Evolutionary conservation across 2,329 filamentous ascomycete species (phyloP).

Genomic region (Byssochlamys sp.): DNA sequence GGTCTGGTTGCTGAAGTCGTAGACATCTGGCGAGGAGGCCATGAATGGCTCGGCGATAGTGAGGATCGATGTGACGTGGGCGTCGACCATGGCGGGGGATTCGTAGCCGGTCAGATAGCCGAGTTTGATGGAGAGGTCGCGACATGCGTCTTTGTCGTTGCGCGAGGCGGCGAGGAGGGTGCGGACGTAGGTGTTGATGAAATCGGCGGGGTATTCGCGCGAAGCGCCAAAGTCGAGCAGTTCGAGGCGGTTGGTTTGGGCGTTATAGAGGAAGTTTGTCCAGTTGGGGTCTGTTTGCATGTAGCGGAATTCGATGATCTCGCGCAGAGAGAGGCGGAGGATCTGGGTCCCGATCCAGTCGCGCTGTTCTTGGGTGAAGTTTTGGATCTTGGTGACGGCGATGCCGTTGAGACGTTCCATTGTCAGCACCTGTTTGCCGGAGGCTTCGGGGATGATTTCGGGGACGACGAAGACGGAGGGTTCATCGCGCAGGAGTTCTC

Average conservation of each 20-base stretch:
- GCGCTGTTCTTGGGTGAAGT: constrained; percentile 69
- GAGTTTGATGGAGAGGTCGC: constrained; percentile 60
- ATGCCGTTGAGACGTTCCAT: constrained; percentile 84
- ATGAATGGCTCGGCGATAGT: constrained; percentile 89
- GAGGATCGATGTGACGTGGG: constrained; percentile 77
- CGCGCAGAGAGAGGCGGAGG: constrained; percentile 78
- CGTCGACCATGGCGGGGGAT: constrained; percentile 73
- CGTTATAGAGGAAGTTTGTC: constrained; percentile 96
- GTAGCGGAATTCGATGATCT: constrained; percentile 88
- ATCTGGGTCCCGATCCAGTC: constrained; percentile 97
- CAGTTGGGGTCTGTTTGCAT: constrained; percentile 99
- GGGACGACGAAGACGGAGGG: constrained; percentile 69
- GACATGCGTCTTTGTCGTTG: constrained; percentile 55
- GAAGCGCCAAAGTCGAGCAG: constrained; percentile 92
- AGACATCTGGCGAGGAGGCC: constrained; percentile 63
- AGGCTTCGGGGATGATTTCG: constrained; percentile 65
- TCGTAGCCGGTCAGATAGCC: constrained; percentile 91
- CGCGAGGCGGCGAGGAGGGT: constrained; percentile 72
- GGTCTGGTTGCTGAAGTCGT: constrained; percentile 88
- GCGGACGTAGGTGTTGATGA: constrained; percentile 69
- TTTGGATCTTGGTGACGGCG: constrained; percentile 69
- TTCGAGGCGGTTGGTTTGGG: constrained; percentile 61
- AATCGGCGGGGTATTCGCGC: constrained; percentile 69
- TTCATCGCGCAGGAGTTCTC: constrained; percentile 65
- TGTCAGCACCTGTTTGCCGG: constrained; percentile 76